A percentile compares a stretch with the other conserved stretches of the same genome.
phyloP scores from a whole-genome alignment of 2,329 filamentous ascomycete genomes.

The Fusarium sp. region DNA sequence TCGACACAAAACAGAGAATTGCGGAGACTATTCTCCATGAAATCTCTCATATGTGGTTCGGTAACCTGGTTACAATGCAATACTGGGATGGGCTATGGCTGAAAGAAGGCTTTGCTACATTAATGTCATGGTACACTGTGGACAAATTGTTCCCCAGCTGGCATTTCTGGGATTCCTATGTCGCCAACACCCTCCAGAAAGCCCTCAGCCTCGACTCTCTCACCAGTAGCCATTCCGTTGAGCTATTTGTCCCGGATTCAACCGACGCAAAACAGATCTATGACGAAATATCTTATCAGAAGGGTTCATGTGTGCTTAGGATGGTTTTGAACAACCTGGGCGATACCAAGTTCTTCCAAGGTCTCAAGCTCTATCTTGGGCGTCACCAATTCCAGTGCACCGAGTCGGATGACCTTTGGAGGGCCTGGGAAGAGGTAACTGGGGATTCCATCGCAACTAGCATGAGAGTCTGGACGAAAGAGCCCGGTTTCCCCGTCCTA shows the following conservation, averaged over 20 bases:
- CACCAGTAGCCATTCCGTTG: background rate
- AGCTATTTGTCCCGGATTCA: background rate
- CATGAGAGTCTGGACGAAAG: background rate
- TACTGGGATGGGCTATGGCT: background rate
- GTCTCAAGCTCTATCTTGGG: background rate
- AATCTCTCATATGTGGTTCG: background rate
- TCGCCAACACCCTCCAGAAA: background rate
- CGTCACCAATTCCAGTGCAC: background rate
- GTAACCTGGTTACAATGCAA: background rate
- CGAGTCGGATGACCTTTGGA: background rate
- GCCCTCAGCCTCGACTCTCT: background rate
- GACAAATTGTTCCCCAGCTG: background rate
- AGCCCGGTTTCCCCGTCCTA: background rate
- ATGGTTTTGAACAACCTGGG: background rate
- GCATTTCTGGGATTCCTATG: background rate
- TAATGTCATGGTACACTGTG: background rate
- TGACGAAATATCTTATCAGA: background rate
- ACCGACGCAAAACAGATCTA: background rate
- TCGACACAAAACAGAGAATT: fast-evolving
- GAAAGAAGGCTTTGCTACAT: background rate
- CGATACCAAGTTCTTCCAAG: background rate
- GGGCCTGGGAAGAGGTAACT: background rate
- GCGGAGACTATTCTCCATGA: background rate
- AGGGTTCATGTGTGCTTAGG: background rate
- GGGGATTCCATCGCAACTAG: fast-evolving